Evolutionary conservation across 225 moss, liverwort and hornwort species (phyloP).

Genomic region (Anthoceros angustus): DNA sequence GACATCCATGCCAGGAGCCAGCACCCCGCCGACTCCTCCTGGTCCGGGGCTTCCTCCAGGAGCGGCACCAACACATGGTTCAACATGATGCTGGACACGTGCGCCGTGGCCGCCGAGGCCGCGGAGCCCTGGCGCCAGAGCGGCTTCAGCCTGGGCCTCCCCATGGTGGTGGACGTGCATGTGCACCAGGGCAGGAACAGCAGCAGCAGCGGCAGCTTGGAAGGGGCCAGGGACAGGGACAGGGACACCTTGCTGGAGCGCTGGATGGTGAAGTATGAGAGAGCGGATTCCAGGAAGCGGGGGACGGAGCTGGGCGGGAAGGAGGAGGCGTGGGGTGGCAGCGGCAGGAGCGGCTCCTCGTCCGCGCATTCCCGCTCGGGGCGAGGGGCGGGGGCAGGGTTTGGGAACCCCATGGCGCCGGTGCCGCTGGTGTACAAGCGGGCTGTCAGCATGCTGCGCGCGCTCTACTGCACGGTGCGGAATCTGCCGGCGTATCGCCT

Average conservation of each 20-base stretch:
- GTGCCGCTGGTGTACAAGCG: conserved; percentile 88
- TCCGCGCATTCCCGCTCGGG: conserved; percentile 10
- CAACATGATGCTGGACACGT: conserved; percentile 82
- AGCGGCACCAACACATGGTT: conserved; percentile 57
- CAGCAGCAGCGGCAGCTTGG: conserved; percentile 26
- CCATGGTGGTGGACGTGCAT: conserved; percentile 88
- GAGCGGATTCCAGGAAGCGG: conserved; percentile 32
- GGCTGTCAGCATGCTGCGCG: conserved; percentile 85
- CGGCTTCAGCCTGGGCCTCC: conserved; percentile 28
- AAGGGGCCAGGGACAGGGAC: conserved; percentile 55
- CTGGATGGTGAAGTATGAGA: conserved; percentile 82
- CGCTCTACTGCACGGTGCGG: conserved; percentile 80
- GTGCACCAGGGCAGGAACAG: conserved; percentile 61
- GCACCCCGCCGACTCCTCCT: conserved; percentile 9
- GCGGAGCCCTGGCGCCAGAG: conserved; percentile 78
- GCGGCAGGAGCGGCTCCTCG: conserved; percentile 15
- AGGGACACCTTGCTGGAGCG: conserved; percentile 72
- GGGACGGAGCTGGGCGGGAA: conserved; percentile 13
- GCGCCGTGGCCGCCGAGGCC: conserved; percentile 36
- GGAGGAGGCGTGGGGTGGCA: conserved; percentile 22
- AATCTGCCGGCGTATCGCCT: conserved; percentile 83
- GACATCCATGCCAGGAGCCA: conserved; percentile 23
- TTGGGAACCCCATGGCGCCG: conserved; percentile 22
- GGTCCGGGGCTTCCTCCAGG: conserved; percentile 13
- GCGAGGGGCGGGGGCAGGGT: conserved; percentile 11